A percentile compares a stretch with the other conserved stretches of the same genome.
Evolutionary conservation across 2,329 filamentous ascomycete species (phyloP).

Genomic region (Microdochium bolleyi): DNA sequence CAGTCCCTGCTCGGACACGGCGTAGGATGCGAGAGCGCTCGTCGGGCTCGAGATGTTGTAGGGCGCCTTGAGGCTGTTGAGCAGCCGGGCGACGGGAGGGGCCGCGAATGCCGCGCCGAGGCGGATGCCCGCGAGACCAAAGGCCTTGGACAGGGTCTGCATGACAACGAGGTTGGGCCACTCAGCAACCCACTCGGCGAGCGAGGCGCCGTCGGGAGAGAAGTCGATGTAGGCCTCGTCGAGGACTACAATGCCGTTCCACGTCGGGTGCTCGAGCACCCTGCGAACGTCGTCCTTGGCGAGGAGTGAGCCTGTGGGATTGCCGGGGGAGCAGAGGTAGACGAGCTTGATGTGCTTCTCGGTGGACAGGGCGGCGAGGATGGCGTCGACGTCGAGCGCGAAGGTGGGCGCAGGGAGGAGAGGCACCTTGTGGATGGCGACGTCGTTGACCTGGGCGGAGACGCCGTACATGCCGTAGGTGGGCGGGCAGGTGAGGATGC

Average conservation of each 20-base stretch:
- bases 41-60: slow-evolving; percentile 94
- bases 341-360: slow-evolving; percentile 69
- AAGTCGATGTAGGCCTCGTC: slow-evolving; percentile 98
- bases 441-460: slow-evolving; percentile 88
- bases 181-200: slow-evolving; percentile 86
- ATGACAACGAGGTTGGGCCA: slow-evolving; percentile 95
- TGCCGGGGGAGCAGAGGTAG: slow-evolving; percentile 92
- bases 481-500: slow-evolving; percentile 88
- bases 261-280: slow-evolving; percentile 77
- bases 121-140: slow-evolving; percentile 88
- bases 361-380: slow-evolving; percentile 55
- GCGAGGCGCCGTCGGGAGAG: slow-evolving; percentile 65
- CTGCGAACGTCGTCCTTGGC: slow-evolving; percentile 64
- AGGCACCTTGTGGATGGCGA: slow-evolving; percentile 79
- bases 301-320: slow-evolving; percentile 79
- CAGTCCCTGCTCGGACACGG: slow-evolving; percentile 60
- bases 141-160: slow-evolving; percentile 98
- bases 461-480: slow-evolving; percentile 99
- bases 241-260: slow-evolving; percentile 90
- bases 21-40: slow-evolving; percentile 68
- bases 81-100: slow-evolving; percentile 63
- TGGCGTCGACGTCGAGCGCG: slow-evolving; percentile 60
- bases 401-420: slow-evolving; percentile 67
- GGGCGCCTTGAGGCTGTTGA: slow-evolving; percentile 91
- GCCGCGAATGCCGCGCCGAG: slow-evolving; percentile 80